Evolutionary conservation across 768 basidiomycete genomes (phyloP), one percentile per base, ranked within the genome.

Genomic region (Tulasnella sp.): DNA sequence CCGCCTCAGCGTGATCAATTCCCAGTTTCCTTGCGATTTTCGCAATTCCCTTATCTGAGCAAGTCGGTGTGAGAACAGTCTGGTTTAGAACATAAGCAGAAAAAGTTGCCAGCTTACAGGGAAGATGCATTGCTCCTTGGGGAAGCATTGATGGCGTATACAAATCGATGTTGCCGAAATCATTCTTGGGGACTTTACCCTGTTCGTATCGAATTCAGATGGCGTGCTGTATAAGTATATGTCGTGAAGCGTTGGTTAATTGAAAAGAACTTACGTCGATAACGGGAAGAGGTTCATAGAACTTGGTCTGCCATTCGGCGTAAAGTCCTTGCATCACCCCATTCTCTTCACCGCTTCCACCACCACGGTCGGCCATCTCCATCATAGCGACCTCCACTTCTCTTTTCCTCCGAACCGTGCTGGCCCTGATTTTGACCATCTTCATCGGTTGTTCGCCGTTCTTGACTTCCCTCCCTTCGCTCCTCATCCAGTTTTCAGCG

Each of bases 121-220:
- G 94, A 27, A 99, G 87, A 86, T 98, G 95, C 2, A 88, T 92
- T 6, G 90, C 94, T 27, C 98, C 98, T 76, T 84, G 86, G 2
- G 98, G 98, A 40, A 99, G 88, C 98, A 99, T 99, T 4, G 94
- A 92, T 39, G 94, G 92, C 36, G 94, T 94, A 84, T 97, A 99
- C 36, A 99, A 86, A 86, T 99, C 97, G 81, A 99, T 94, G 84
- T 98, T 99, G 24, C 97, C 97, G 84, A 97, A 99, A 81, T 92
- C 91, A 83, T 99, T 99, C 86, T 94, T 97, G 8, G 96, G 96
- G 40, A 99, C 90, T 84, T 90, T 91, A 42, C 97, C 97, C 97
- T 99, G 56, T 16, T 74, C 68, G 46, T 40, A 7, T 40, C 56
- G 74, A 71, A 71, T 40, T 19, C 46, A 21, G 58, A 52, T 24